Evolutionary conservation across 2,329 filamentous ascomycete species (phyloP), one percentile per base, ranked within the genome.

Genomic region (Xylariaceae sp.): DNA sequence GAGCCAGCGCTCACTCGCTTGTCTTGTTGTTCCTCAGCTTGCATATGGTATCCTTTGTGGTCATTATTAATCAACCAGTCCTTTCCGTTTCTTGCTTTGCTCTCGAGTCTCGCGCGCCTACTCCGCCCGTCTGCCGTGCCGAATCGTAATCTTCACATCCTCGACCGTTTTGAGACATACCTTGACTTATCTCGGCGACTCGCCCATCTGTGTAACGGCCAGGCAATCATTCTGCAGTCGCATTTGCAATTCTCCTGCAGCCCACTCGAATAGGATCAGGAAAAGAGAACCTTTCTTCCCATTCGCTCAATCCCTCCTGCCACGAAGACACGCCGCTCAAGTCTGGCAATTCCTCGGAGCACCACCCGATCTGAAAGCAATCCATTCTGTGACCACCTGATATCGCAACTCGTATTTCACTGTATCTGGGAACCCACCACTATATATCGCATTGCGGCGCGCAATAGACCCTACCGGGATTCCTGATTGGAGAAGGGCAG

Each of bases 121-220:
- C 33, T 19, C 36, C 17, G 9, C 38, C 38, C 15, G 36, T 17
- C 32, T 39, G 38, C 42, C 12, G 22, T 43, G 30, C 51, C 47
- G 44, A 49, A 45, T 52, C 47, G 50, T 49, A 50, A 45, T 49
- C 32, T 18, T 14, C 11, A 44, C 39, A 41, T 42, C 43, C 54
- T 51, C 56, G 47, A 56, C 44, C 55, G 49, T 54, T 47, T 50
- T 56, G 47, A 58, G 49, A 57, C 49, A 52, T 27, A 27, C 4
- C 22, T 27, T 4, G 4, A 45, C 49, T 49, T 50, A 57, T 57
- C 56, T 52, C 53, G 46, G 57, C 57, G 42, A 56, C 55, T 61
- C 55, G 55, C 40, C 42, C 48, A 51, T 45, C 38, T 41, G 54
- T 56, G 55, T 55, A 55, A 57, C 55, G 14, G 44, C 46, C 44